A percentile compares a stretch with the other conserved stretches of the same genome.
Evolutionary conservation across 768 basidiomycete genomes (phyloP).

Genomic region (Suillus hirtellus): DNA sequence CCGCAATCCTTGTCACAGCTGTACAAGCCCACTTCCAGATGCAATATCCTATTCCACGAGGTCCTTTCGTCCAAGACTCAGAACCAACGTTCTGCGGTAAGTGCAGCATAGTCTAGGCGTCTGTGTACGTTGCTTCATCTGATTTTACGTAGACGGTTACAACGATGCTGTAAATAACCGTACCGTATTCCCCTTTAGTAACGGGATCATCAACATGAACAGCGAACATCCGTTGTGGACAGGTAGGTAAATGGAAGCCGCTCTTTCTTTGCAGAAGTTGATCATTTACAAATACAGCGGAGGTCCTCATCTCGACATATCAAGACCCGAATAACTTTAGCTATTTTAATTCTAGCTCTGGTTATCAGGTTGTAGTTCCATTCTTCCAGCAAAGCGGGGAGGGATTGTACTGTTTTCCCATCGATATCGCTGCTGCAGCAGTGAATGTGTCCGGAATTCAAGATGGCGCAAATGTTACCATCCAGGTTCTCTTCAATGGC

Average conservation of each 20-base stretch:
- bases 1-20: slow-evolving; percentile 40
- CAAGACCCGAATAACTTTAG: slow-evolving; percentile 62
- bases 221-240: slow-evolving; percentile 67
- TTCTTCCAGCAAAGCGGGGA: slow-evolving; percentile 54
- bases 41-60: slow-evolving; percentile 73
- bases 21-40: slow-evolving; percentile 80
- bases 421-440: slow-evolving; percentile 52
- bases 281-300: slow-evolving; percentile 38
- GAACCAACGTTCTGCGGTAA: slow-evolving; percentile 71
- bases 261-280: slow-evolving; percentile 2
- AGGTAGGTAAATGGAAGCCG: slow-evolving; percentile 37
- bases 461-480: slow-evolving; percentile 71
- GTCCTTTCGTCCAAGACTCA: slow-evolving; percentile 58
- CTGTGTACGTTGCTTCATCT: neutral
- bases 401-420: slow-evolving; percentile 66
- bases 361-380: slow-evolving; percentile 40
- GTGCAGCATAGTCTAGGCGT: slow-evolving; percentile 18
- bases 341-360: slow-evolving; percentile 53
- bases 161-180: slow-evolving; percentile 50
- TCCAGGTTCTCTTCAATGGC: slow-evolving; percentile 67
- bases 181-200: slow-evolving; percentile 65
- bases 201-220: slow-evolving; percentile 61
- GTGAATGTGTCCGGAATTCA: slow-evolving; percentile 49
- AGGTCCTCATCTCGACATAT: slow-evolving; percentile 52
- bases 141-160: slow-evolving; percentile 59